A percentile compares a stretch with the other conserved stretches of the same genome.
These are phyloP conservation scores for Bonnemaisonia californica DNA, from an alignment of 31 red algal genomes.

Conservation along the genomic window DNA sequence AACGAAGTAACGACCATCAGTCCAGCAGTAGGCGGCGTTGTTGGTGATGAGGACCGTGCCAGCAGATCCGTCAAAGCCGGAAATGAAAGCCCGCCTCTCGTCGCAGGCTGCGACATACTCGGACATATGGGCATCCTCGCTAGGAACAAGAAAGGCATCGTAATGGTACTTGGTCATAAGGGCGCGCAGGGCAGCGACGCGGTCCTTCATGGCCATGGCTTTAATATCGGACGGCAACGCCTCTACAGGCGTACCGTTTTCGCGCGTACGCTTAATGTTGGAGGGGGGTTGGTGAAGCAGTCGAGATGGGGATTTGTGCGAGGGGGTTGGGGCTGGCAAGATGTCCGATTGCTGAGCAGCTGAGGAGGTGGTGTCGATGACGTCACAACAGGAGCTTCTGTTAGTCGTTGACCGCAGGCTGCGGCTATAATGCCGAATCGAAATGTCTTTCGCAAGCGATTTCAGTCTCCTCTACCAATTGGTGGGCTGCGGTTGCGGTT, in stretches of 20 bases:
- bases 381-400: too few species aligned
- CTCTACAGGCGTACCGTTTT: constrained; percentile 33
- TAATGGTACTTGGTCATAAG: constrained; percentile 41
- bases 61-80: constrained; percentile 90
- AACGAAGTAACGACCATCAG: constrained; percentile 96
- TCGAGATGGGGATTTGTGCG: neutral
- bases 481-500: too few species aligned
- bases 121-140: constrained; percentile 88
- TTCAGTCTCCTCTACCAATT: too few species aligned
- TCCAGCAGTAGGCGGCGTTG: constrained; percentile 80
- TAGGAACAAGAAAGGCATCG: constrained; percentile 78
- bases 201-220: constrained; percentile 51
- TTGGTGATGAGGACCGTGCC: constrained; percentile 83
- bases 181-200: constrained; percentile 50
- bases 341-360: too few species aligned
- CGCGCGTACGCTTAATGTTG: constrained; percentile 27
- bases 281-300: neutral
- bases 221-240: constrained; percentile 43
- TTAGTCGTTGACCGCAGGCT: too few species aligned
- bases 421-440: too few species aligned
- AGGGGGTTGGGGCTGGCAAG: neutral
- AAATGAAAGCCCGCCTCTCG: constrained; percentile 80
- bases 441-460: too few species aligned
- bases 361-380: too few species aligned
- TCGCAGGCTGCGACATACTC: constrained; percentile 85